Conservation (phyloP, 345 rosid species). For the Balakata baccata region DNA sequence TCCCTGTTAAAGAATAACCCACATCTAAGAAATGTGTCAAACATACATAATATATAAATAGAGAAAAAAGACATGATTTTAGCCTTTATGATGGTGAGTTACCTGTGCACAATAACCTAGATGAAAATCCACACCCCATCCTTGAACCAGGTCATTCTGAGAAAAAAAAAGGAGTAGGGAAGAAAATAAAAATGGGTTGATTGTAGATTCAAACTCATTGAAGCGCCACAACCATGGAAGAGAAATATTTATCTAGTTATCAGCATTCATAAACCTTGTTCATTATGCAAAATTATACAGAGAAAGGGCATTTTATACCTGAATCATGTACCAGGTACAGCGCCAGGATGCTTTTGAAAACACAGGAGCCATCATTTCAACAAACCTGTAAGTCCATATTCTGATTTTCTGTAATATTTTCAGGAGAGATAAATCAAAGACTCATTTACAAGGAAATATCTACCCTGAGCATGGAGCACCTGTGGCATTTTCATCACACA, state of each 20-base stretch:
- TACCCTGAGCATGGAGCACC: slow-evolving; percentile 55
- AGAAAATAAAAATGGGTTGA: background rate
- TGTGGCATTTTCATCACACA: slow-evolving; percentile 42
- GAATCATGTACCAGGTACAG: slow-evolving; percentile 82
- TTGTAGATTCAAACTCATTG: background rate
- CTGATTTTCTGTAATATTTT: background rate
- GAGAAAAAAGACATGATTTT: slow-evolving; percentile 2
- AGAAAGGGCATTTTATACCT: slow-evolving; percentile 35
- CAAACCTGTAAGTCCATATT: slow-evolving; percentile 47
- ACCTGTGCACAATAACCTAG: slow-evolving; percentile 87
- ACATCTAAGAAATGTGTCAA: background rate
- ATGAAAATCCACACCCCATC: slow-evolving; percentile 76
- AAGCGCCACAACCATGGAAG: background rate
- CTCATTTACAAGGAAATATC: background rate
- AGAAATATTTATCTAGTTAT: background rate
- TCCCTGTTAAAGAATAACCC: slow-evolving; percentile 42
- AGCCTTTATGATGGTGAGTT: slow-evolving; percentile 6
- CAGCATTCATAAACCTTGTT: background rate
- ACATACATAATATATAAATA: background rate
- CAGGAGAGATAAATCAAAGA: background rate
- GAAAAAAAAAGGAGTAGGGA: background rate
- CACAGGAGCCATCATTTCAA: slow-evolving; percentile 89
- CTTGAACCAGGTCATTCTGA: slow-evolving; percentile 72
- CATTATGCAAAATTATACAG: background rate
- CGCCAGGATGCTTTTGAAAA: slow-evolving; percentile 82